A percentile compares a stretch with the other conserved stretches of the same genome.
These are phyloP conservation scores for Suhomyces prunicola DNA, from an alignment of 805 yeast genomes.

Conservation along the genomic window DNA sequence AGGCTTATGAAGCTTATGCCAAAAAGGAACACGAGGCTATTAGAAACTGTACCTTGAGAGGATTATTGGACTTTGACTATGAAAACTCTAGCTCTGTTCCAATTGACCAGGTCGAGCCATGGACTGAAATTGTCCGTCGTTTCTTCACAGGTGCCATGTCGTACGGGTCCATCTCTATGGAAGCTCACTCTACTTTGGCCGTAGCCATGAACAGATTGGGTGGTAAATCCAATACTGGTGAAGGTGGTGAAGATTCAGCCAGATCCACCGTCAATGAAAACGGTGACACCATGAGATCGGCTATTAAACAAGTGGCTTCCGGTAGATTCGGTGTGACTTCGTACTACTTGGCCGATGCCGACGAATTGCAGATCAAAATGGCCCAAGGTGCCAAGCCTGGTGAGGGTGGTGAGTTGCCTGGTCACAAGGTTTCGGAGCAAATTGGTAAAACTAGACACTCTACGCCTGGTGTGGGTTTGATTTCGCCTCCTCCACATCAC, in stretches of 20 bases:
- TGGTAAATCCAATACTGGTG: slow-evolving; percentile 98
- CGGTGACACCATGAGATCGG: slow-evolving; percentile 98
- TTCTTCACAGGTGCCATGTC: slow-evolving; percentile 99
- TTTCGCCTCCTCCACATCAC: slow-evolving; percentile 98
- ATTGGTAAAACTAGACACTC: slow-evolving; percentile 97
- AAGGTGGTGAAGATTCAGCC: slow-evolving; percentile 98
- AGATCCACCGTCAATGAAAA: slow-evolving; percentile 74
- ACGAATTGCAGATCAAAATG: slow-evolving; percentile 96
- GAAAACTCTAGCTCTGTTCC: slow-evolving; percentile 74
- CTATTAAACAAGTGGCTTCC: slow-evolving; percentile 96
- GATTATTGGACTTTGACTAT: slow-evolving; percentile 86
- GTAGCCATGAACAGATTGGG: slow-evolving; percentile 98
- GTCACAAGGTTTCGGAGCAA: slow-evolving; percentile 80
- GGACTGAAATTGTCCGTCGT: slow-evolving; percentile 98
- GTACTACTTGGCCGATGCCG: slow-evolving; percentile 90
- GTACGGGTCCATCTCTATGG: slow-evolving; percentile 97
- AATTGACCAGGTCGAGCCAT: slow-evolving; percentile 96
- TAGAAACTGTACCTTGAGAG: slow-evolving; percentile 89
- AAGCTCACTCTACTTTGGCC: slow-evolving; percentile 95
- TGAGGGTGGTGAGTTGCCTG: slow-evolving; percentile 99
- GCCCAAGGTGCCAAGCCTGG: slow-evolving; percentile 99
- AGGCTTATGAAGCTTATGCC: slow-evolving; percentile 86
- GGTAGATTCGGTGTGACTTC: slow-evolving; percentile 99
- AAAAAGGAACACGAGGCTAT: slow-evolving; percentile 90
- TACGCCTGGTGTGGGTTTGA: slow-evolving; percentile 93